Base-by-base conservation (phyloP, 2,329 filamentous ascomycete genomes). In the Alternaria consortialis region DNA sequence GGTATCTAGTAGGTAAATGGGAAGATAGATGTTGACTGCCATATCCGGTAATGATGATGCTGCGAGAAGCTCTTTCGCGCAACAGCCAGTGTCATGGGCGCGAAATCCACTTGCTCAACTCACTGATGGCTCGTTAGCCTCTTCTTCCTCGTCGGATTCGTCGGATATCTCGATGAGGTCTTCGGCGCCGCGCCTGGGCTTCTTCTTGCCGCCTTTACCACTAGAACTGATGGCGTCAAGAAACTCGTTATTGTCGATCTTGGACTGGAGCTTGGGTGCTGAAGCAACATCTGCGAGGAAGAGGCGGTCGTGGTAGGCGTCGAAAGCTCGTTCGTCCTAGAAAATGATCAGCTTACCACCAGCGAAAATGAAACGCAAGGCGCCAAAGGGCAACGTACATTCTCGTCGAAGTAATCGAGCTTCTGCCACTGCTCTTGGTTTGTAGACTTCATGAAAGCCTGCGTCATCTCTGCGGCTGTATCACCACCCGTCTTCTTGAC, bases 371-470 rank as follows among this genome's bases (percentile, higher is more conserved):
- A 4, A n/a, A 40, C 2, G 27, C 11, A 31, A 11, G 25, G 29
- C 7, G 5, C 20, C 42, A 36, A n/a, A 20, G 23, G 36, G n/a
- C 12, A 32, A 37, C 68, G 54, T 69, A 84, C 87, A 72, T 95
- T 90, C 77, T 96, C 92, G 75, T 97, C 92, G 53, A 91, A 85
- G 83, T 94, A 97, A 63, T 88, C 84, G 77, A 97, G 86, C 63
- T 85, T 87, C 66, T 88, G 86, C 95, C 95, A 99, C 58, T 85
- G 82, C 76, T 99, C 94, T 53, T 88, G 86, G 80, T 96, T 91
- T 43, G 96, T 93, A 44, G 85, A 82, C 69, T 90, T 88, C 65
- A 98, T 86, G 31, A 93, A 88, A 63, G 86, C 89, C 83, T 91
- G 95, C 36, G 88, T 94, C 67, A 91, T 87, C 25, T 87, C 88